Evolutionary conservation across 208 protist genomes (phyloP), one percentile per base, ranked within the genome.

Genomic region (Wallacemonas sp.): DNA sequence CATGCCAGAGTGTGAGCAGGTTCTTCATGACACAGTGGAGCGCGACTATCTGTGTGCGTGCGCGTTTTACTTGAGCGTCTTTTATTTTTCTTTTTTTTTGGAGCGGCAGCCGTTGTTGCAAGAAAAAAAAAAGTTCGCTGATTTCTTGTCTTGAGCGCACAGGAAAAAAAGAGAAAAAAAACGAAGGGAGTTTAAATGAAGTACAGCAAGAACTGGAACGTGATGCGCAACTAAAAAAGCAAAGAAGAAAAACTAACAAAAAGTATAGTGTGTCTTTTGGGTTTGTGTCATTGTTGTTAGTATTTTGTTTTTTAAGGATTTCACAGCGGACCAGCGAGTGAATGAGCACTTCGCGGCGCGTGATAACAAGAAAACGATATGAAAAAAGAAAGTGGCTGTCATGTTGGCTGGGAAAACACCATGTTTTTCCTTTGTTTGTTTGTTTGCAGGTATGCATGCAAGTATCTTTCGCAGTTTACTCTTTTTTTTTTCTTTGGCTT

Each of bases 161-260:
- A n/a, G n/a, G n/a, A n/a, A n/a, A n/a, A n/a, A n/a, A 49, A 55
- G 22, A 7, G 22, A 3, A 48, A 41, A 61, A 61, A 39, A 33
- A 61, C 8, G 25, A 33, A 41, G 31, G 29, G 33, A 25, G 28
- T 39, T 0, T n/a, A 59, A 50, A 57, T 36, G 10, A 31, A 64
- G 14, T n/a, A 11, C n/a, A 7, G 10, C 29, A 22, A 54, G 22
- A 33, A 38, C 0, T 28, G 7, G 5, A 39, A 41, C n/a, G 33
- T 8, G 28, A 66, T 49, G 16, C 4, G 16, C 38, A 49, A 46
- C 46, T 12, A 65, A 65, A 45, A 1, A 28, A 45, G 1, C 25
- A 31, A 41, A 41, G 14, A 33, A 33, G 29, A 39, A 70, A 63
- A n/a, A 45, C 31, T 41, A 28, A 63, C 38, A 39, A 25, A 46